These are phyloP conservation scores for Phytophthora tubulina DNA, from an alignment of 352 stramenopile species.

Conservation along the genomic window DNA sequence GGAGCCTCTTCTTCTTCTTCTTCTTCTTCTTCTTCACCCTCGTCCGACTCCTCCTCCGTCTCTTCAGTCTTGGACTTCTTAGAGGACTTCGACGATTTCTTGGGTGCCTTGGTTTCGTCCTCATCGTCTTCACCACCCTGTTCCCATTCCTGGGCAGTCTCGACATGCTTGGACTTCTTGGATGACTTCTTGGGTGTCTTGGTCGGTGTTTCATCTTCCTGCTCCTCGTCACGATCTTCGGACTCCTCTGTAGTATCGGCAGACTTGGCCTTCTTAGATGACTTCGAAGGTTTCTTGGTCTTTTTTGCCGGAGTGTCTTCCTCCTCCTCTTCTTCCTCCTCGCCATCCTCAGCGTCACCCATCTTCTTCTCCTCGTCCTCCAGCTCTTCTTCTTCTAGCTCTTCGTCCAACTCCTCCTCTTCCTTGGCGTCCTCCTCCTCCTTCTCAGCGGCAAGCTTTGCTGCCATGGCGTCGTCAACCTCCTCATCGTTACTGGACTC, in stretches of 20 bases:
- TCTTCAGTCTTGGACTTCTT: slow-evolving; percentile 6
- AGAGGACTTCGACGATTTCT: neutral
- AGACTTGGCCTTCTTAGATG: slow-evolving; percentile 11
- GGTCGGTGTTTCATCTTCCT: slow-evolving; percentile 4
- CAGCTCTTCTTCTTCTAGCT: slow-evolving; percentile 22
- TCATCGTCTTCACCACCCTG: neutral
- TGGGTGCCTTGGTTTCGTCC: neutral
- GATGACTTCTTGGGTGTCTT: slow-evolving; percentile 15
- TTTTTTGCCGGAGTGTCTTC: slow-evolving; percentile 10
- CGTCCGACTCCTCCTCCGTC: neutral
- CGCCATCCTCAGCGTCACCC: slow-evolving; percentile 15
- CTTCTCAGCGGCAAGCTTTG: slow-evolving; percentile 32
- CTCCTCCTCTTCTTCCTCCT: slow-evolving; percentile 27
- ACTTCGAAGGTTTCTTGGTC: neutral
- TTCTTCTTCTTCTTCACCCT: neutral
- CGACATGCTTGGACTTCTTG: slow-evolving; percentile 5
- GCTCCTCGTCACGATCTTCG: slow-evolving; percentile 10
- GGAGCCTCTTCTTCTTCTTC: slow-evolving; percentile 1
- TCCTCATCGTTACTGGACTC: slow-evolving; percentile 32
- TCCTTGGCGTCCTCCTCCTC: slow-evolving; percentile 26
- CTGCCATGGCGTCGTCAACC: slow-evolving; percentile 28
- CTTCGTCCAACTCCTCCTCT: slow-evolving; percentile 13
- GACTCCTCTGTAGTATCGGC: slow-evolving; percentile 5
- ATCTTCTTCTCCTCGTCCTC: slow-evolving; percentile 23
- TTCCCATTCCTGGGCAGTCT: neutral